Conservation (phyloP, 306 rosid genomes). For the Acacia confusa region DNA sequence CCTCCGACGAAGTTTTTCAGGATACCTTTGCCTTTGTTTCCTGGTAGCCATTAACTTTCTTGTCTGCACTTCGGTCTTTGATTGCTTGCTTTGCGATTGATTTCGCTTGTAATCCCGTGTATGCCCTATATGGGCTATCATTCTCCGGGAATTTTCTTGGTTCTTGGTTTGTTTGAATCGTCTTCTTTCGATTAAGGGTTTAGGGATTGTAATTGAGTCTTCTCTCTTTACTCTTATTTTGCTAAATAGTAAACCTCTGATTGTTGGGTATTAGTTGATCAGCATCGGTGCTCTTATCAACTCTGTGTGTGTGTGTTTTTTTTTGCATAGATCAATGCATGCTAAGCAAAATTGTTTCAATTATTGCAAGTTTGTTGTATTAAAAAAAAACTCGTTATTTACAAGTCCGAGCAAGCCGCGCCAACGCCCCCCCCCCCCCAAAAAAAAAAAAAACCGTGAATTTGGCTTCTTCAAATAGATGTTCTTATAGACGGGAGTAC, state of each 20-base stretch:
- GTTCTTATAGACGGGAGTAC: not conserved
- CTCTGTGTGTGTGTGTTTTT: too few species aligned
- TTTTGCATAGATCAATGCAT: not conserved
- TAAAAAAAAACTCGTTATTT: not conserved
- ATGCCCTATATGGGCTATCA: not conserved
- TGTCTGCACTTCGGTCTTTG: not conserved
- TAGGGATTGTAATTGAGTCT: not conserved
- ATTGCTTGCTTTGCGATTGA: not conserved
- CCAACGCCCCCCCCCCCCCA: too few species aligned
- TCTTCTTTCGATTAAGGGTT: constrained; percentile 23
- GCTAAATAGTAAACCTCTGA: not conserved
- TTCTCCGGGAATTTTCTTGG: not conserved
- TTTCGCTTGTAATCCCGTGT: not conserved
- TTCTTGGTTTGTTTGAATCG: not conserved
- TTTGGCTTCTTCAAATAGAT: not conserved
- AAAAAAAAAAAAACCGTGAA: too few species aligned
- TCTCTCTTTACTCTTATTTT: not conserved
- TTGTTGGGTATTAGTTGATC: not conserved
- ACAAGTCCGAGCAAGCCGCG: not conserved
- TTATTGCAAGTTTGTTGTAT: not conserved
- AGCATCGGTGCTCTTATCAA: not conserved
- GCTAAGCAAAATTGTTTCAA: not conserved
- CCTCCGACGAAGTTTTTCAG: not conserved
- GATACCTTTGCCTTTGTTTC: not conserved
- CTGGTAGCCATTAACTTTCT: constrained; percentile 9